Base-by-base conservation (phyloP, 2,329 filamentous ascomycete species). In the Alternaria sp. region DNA sequence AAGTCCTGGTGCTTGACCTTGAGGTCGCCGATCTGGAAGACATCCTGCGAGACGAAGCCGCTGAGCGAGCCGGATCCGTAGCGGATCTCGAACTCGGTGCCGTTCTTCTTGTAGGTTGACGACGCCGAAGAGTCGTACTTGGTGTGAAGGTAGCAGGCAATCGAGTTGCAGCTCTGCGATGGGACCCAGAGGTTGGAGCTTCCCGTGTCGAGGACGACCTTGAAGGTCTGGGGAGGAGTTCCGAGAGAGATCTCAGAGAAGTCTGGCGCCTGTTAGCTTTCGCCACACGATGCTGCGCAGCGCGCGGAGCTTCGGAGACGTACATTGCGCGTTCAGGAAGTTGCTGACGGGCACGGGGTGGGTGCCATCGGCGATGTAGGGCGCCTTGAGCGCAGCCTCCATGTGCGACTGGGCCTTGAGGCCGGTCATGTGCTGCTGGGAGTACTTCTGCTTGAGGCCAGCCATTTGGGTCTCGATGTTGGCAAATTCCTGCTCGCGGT, bases 181-280 rank as follows among this genome's bases (percentile, higher is more conserved):
- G 96, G 96, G 64, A 99, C 94, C 96, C 96, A 99, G 68, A 99
- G 88, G 86, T 99, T 99, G 81, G 96, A 98, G 87, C 93, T 97
- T 76, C 96, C 96, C 26, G 96, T 99, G 82, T 99, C 96, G 69
- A 99, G 91, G 69, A 99, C 91, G 72, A 99, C 96, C 88, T 99
- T 99, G 90, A 99, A 99, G 73, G 84, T 87, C 85, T 99, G 96
- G 32, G 96, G 90, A 70, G 96, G 96, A 52, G 90, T 95, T 69
- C 96, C 96, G 80, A 99, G 89, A 73, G 89, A 88, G 81, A 99
- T 97, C 82, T 97, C 93, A 72, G 95, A 96, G 89, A 97, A 99
- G 87, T 99, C 94, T 79, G 56, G n/a, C 19, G 9, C 26, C 9
- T 30, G 63, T 79, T 55, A 79, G 71, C 59, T 54, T 30, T 57